A percentile compares a stretch with the other conserved stretches of the same genome.
These are phyloP conservation scores for Lodderomyces beijingensis DNA, from an alignment of 1,139 yeast genomes.

Conservation along the genomic window DNA sequence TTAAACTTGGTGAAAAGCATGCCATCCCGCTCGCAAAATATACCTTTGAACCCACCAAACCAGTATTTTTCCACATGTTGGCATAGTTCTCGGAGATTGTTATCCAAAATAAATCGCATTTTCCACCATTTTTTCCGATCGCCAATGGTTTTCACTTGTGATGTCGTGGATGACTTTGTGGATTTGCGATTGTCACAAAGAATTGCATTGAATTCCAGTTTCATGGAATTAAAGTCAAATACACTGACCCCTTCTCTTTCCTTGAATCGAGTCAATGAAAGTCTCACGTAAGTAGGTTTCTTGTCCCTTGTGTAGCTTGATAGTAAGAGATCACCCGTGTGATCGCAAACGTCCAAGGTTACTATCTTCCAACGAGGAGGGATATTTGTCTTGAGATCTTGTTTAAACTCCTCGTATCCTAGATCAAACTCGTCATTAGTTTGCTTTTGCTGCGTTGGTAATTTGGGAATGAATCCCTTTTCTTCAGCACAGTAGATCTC, in stretches of 20 bases:
- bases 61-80: conserved; percentile 58
- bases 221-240: conserved; percentile 45
- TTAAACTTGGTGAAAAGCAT: conserved; percentile 32
- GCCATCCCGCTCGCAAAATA: conserved; percentile 38
- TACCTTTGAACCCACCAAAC: conserved; percentile 77
- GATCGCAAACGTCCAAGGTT: conserved; percentile 57
- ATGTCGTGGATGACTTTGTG: conserved; percentile 51
- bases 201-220: conserved; percentile 43
- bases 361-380: conserved; percentile 60
- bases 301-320: conserved; percentile 36
- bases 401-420: conserved; percentile 7
- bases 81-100: conserved; percentile 50
- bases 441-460: neutral
- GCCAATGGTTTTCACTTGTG: conserved; percentile 49
- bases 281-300: conserved; percentile 46
- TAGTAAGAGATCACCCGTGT: conserved; percentile 55
- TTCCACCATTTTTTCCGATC: conserved; percentile 80
- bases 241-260: conserved; percentile 37
- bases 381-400: conserved; percentile 17
- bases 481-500: neutral
- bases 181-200: conserved; percentile 59
- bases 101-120: conserved; percentile 59
- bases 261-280: conserved; percentile 56
- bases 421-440: neutral
- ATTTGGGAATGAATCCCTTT: conserved; percentile 11